Percentiles rank a stretch among this genome's conserved stretches.
Conservation (phyloP, 1,284 basidiomycete species). For the Boletus hoseneyae region DNA sequence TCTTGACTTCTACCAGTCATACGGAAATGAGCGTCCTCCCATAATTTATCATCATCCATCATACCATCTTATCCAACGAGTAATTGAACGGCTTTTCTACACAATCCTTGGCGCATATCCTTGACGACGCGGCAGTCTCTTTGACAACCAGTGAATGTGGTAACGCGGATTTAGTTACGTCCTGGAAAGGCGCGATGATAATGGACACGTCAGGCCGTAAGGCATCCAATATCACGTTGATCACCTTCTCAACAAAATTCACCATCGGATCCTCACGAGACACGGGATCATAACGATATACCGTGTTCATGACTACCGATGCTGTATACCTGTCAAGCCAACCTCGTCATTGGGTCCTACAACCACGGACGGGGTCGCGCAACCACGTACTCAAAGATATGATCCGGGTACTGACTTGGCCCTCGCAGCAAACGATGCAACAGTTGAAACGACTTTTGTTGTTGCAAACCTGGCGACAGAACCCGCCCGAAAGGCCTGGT, state of each 20-base stretch:
- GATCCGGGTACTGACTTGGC: not conserved
- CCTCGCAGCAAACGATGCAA: constrained; percentile 3
- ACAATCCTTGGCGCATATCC: constrained; percentile 12
- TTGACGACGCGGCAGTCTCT: constrained; percentile 5
- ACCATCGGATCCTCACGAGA: no score
- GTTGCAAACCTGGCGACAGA: no score
- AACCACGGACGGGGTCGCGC: no score
- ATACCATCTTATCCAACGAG: constrained; percentile 11
- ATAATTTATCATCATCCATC: not conserved
- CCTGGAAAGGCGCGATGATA: constrained; percentile 17
- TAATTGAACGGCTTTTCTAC: constrained; percentile 10
- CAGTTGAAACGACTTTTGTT: no score
- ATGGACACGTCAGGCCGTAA: constrained; percentile 15
- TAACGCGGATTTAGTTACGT: constrained; percentile 7
- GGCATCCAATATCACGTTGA: constrained; percentile 9
- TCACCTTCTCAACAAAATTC: not conserved
- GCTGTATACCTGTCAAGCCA: no score
- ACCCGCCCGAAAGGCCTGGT: constrained; percentile 14
- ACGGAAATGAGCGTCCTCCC: no score
- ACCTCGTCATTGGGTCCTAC: no score
- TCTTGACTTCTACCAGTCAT: no score
- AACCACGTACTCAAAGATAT: no score
- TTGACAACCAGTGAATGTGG: not conserved
- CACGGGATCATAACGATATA: constrained; percentile 20
- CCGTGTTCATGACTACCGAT: constrained; percentile 13